These are phyloP conservation scores for Aureoboletus auriporus DNA, from an alignment of 768 basidiomycete genomes.

Conservation along the genomic window DNA sequence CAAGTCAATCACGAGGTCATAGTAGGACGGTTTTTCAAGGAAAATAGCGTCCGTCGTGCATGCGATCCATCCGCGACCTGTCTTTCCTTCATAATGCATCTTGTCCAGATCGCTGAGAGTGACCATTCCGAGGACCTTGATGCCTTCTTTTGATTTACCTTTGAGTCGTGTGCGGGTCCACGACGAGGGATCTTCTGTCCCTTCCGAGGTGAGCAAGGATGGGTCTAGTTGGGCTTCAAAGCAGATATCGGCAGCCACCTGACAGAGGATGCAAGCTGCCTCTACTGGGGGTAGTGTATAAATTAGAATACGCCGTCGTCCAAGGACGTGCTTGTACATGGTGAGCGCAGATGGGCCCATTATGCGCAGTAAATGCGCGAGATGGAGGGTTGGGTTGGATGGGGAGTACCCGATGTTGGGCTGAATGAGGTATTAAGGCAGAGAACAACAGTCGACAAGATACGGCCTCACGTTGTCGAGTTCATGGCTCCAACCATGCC, in stretches of 20 bases:
- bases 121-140: slow-evolving; percentile 75
- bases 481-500: slow-evolving; percentile 69
- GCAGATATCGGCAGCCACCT: slow-evolving; percentile 58
- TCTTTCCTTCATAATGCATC: slow-evolving; percentile 50
- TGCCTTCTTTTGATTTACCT: slow-evolving; percentile 46
- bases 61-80: slow-evolving; percentile 77
- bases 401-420: slow-evolving; percentile 19
- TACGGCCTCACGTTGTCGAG: slow-evolving; percentile 44
- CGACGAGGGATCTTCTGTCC: slow-evolving; percentile 24
- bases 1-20: slow-evolving; percentile 79
- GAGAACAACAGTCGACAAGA: not conserved
- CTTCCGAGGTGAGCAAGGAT: slow-evolving; percentile 17
- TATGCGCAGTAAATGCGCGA: slow-evolving; percentile 71
- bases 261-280: slow-evolving; percentile 67
- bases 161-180: slow-evolving; percentile 30
- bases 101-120: slow-evolving; percentile 71
- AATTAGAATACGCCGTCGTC: slow-evolving; percentile 70
- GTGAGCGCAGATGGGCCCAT: slow-evolving; percentile 77
- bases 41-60: slow-evolving; percentile 87
- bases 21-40: slow-evolving; percentile 73
- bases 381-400: slow-evolving; percentile 59
- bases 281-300: slow-evolving; percentile 80
- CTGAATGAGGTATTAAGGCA: slow-evolving; percentile 15
- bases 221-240: slow-evolving; percentile 42
- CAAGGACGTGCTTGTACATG: slow-evolving; percentile 74